These are phyloP conservation scores for Pelargonium fulgidum DNA, from an alignment of 441 rosid genomes.

Conservation along the genomic window DNA sequence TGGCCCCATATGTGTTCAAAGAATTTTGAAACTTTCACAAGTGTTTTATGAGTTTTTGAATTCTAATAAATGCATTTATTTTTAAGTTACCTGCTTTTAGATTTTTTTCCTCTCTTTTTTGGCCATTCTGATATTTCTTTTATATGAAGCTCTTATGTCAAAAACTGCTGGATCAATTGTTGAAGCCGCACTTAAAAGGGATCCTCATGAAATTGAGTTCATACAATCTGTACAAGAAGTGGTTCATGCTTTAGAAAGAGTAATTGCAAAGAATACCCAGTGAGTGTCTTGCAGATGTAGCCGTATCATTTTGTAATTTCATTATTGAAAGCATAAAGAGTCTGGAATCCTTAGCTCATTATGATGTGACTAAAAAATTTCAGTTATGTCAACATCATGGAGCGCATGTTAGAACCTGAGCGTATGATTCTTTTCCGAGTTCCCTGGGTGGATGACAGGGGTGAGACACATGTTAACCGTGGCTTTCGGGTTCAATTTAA, in stretches of 20 bases:
- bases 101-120: conserved; percentile 9
- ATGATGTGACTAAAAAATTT: conserved; percentile 24
- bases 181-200: conserved; percentile 84
- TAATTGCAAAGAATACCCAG: conserved; percentile 91
- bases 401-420: conserved; percentile 90
- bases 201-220: conserved; percentile 92
- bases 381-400: conserved; percentile 96
- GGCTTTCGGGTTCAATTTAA: conserved; percentile 95
- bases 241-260: conserved; percentile 96
- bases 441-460: conserved; percentile 97
- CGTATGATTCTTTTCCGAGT: conserved; percentile 90
- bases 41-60: conserved; percentile 8
- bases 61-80: conserved; percentile 8
- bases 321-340: conserved; percentile 13
- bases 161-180: conserved; percentile 97
- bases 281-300: conserved; percentile 37
- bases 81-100: conserved; percentile 16
- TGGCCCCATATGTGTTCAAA: too few relatives aligned
- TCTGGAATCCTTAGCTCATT: conserved; percentile 14
- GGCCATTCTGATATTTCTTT: neutral
- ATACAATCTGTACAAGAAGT: conserved; percentile 91
- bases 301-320: conserved; percentile 22
- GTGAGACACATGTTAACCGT: conserved; percentile 90
- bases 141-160: conserved; percentile 92
- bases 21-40: conserved; percentile 1